Evolutionary conservation across 2,329 filamentous ascomycete species (phyloP).

Genomic region (Trichophyton mentagrophytes): DNA sequence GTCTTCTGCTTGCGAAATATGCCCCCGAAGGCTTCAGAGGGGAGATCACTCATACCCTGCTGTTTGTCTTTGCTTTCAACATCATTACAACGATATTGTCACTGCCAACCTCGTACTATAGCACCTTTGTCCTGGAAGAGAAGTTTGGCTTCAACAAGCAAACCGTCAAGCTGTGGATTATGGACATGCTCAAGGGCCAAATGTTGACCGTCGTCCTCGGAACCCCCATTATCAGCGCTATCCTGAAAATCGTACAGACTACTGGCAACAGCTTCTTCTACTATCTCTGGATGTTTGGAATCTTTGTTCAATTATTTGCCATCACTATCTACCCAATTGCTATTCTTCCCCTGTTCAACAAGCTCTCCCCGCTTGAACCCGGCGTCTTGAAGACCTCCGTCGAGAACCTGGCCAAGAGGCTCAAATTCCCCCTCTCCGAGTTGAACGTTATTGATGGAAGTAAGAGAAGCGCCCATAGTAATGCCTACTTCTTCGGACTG

Average conservation of each 20-base stretch:
- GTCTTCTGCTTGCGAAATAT: slow-evolving; percentile 58
- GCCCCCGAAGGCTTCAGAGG: slow-evolving; percentile 64
- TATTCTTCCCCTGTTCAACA: slow-evolving; percentile 95
- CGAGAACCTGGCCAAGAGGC: slow-evolving; percentile 65
- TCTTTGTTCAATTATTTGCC: slow-evolving; percentile 80
- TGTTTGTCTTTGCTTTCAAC: slow-evolving; percentile 82
- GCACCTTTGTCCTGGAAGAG: slow-evolving; percentile 91
- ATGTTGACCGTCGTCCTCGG: slow-evolving; percentile 66
- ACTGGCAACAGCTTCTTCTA: slow-evolving; percentile 95
- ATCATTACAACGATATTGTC: slow-evolving; percentile 67
- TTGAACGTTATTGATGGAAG: slow-evolving; percentile 90
- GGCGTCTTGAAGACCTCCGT: slow-evolving; percentile 80
- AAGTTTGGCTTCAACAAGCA: slow-evolving; percentile 99
- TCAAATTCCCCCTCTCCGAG: slow-evolving; percentile 85
- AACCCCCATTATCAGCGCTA: slow-evolving; percentile 77
- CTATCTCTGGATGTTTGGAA: slow-evolving; percentile 89
- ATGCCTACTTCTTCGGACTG: slow-evolving; percentile 91
- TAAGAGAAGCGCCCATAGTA: slow-evolving; percentile 77
- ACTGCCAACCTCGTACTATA: slow-evolving; percentile 74
- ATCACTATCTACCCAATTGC: slow-evolving; percentile 93
- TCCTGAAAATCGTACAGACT: slow-evolving; percentile 86
- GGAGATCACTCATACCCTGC: slow-evolving; percentile 84
- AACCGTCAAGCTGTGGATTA: slow-evolving; percentile 74
- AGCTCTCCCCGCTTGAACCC: slow-evolving; percentile 79
- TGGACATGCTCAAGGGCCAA: slow-evolving; percentile 84